Evolutionary conservation across 345 rosid genomes (phyloP).

Genomic region (Mallotus nudiflorus): DNA sequence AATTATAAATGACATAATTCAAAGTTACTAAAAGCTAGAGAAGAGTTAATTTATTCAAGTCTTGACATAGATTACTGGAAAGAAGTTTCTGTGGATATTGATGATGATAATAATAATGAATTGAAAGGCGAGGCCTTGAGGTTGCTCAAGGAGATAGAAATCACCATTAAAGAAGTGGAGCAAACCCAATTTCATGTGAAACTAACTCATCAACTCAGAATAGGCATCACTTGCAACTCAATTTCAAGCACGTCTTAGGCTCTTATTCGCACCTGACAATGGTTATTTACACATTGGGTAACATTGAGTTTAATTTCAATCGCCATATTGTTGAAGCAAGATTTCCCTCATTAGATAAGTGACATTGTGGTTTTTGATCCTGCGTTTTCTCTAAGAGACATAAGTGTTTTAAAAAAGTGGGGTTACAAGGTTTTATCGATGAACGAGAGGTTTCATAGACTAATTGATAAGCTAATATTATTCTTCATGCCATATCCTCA

Average conservation of each 20-base stretch:
- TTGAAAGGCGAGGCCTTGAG: neutral
- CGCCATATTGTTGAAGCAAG: neutral
- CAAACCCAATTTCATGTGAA: neutral
- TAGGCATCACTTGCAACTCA: neutral
- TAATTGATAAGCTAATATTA: neutral
- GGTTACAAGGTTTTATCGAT: neutral
- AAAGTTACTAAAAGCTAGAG: no score
- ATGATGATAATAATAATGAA: neutral
- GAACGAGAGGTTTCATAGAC: neutral
- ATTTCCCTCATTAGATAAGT: neutral
- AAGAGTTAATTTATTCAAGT: no score
- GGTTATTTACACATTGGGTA: neutral
- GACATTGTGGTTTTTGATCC: neutral
- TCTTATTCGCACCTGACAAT: neutral
- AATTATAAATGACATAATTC: no score
- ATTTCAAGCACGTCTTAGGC: neutral
- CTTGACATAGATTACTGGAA: no score
- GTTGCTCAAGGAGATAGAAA: neutral
- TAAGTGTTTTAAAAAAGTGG: neutral
- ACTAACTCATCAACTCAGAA: neutral
- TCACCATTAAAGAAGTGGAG: neutral
- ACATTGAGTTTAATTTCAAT: neutral
- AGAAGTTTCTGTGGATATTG: neutral
- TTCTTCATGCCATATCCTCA: neutral
- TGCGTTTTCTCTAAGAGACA: neutral